Base-by-base conservation (phyloP, 2,329 filamentous ascomycete genomes). In the Claviceps cyperi region DNA sequence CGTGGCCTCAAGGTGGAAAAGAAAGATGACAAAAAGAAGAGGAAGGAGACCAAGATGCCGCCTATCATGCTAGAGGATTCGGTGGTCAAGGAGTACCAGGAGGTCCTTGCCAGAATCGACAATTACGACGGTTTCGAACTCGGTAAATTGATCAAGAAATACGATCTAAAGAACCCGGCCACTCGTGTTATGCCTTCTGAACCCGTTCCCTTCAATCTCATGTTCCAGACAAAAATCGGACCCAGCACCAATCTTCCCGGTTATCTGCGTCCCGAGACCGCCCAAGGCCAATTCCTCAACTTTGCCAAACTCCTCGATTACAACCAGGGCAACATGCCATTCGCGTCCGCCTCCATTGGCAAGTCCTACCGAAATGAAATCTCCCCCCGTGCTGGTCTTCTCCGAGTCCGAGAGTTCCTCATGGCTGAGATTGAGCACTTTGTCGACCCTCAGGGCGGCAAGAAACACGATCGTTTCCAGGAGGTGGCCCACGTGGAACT, bases 351-450 rank as follows among this genome's bases (percentile, higher is more conserved):
- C 45, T 94, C 87, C 39, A 94, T 98, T 64, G 92, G 92, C 69
- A 95, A 95, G 70, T 96, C 91, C 1, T 97, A 95, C 78, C 82
- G 92, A 61, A 98, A 98, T 66, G 92, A 98, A 65, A 96, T 98
- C 59, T 96, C 92, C 0, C 92, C 92, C 9, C 81, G 92, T 50
- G 80, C 87, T 55, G 92, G 92, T 69, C 81, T 98, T 40, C 72
- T 98, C 52, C 85, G 92, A 59, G 92, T 98, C 43, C 86, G 92
- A 60, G 92, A 98, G 67, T 97, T 98, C 71, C 71, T 96, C 60
- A 97, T 98, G 92, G 92, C 91, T 22, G 92, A 98, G 70, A 95
- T 98, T 59, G 92, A 98, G 73, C 92, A 98, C 68, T 98, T 87
- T 64, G 92, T 98, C 57, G 92, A 98, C 62, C 92, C 92, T 11